Percentiles rank a stretch among this genome's conserved stretches.
Evolutionary conservation across 2,329 filamentous ascomycete genomes (phyloP).

Genomic region (Didymella sp.): DNA sequence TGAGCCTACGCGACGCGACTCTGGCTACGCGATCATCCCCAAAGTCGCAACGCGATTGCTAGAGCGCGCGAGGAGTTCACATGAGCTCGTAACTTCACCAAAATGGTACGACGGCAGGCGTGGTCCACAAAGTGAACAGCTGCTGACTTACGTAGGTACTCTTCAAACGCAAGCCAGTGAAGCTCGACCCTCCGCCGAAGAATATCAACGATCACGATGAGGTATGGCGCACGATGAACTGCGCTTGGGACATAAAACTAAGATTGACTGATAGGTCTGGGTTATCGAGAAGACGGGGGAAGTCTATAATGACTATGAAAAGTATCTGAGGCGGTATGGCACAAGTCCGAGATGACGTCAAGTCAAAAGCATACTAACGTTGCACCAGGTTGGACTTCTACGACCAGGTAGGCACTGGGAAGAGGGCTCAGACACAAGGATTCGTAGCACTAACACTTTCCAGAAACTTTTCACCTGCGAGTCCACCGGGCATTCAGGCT

Average conservation of each 20-base stretch:
- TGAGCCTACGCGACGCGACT: conserved; percentile 21
- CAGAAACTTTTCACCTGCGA: conserved; percentile 92
- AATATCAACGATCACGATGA: conserved; percentile 83
- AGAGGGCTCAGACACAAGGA: background rate
- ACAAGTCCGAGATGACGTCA: conserved; percentile 29
- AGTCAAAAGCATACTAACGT: conserved; percentile 27
- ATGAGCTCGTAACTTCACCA: conserved; percentile 38
- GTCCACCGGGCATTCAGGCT: conserved; percentile 88
- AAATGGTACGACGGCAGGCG: conserved; percentile 40
- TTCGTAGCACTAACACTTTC: conserved; percentile 29
- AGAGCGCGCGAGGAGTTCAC: conserved; percentile 34
- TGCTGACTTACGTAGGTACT: conserved; percentile 70
- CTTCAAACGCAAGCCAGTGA: conserved; percentile 94
- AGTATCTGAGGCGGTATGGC: conserved; percentile 80
- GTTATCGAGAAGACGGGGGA: conserved; percentile 89
- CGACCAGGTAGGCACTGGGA: conserved; percentile 70
- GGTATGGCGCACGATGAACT: conserved; percentile 59
- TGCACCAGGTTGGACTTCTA: conserved; percentile 83
- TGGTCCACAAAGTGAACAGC: background rate
- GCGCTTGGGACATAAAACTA: conserved; percentile 30
- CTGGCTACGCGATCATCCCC: conserved; percentile 33
- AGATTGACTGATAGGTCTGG: conserved; percentile 72
- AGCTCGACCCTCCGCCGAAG: conserved; percentile 73
- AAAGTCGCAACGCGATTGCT: conserved; percentile 39
- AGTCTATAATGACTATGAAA: conserved; percentile 86